Evolutionary conservation across 2,329 filamentous ascomycete genomes (phyloP).

Genomic region (Blastomyces parvus): DNA sequence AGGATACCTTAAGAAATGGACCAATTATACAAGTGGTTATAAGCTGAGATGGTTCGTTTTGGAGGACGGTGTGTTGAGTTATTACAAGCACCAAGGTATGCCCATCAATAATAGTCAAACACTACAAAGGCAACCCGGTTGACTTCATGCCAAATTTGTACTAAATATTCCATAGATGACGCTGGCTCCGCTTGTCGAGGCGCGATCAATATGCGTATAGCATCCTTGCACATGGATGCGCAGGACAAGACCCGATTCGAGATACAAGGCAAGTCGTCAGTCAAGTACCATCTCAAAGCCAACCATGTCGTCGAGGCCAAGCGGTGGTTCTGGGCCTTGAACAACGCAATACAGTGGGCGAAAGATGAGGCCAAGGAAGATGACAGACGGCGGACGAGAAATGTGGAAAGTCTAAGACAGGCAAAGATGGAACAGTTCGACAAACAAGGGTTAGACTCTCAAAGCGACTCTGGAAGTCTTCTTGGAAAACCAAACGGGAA

Average conservation of each 20-base stretch:
- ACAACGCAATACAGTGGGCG: conserved; percentile 97
- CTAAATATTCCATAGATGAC: conserved; percentile 52
- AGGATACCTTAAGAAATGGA: conserved; percentile 98
- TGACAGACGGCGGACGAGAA: conserved; percentile 62
- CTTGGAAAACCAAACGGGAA: conserved; percentile 29
- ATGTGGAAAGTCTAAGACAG: conserved; percentile 65
- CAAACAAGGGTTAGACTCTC: conserved; percentile 39
- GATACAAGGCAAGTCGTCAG: conserved; percentile 94
- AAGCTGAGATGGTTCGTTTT: conserved; percentile 96
- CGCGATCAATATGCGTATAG: conserved; percentile 98
- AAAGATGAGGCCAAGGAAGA: conserved; percentile 96
- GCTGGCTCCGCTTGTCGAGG: conserved; percentile 91
- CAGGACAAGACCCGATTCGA: conserved; percentile 98
- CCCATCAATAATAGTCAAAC: not conserved
- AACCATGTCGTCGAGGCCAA: conserved; percentile 98
- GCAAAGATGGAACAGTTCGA: conserved; percentile 67
- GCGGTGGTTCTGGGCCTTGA: conserved; percentile 97
- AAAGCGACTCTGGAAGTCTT: conserved; percentile 30
- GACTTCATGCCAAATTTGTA: not conserved
- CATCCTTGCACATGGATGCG: conserved; percentile 85
- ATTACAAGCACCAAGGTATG: conserved; percentile 87
- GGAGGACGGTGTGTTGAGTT: conserved; percentile 93
- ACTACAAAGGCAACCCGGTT: not conserved
- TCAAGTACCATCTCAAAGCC: conserved; percentile 95
- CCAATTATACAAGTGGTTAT: conserved; percentile 95